Evolutionary conservation across 495 filamentous ascomycete species (phyloP).

Genomic region (Parathielavia hyrcaniae): DNA sequence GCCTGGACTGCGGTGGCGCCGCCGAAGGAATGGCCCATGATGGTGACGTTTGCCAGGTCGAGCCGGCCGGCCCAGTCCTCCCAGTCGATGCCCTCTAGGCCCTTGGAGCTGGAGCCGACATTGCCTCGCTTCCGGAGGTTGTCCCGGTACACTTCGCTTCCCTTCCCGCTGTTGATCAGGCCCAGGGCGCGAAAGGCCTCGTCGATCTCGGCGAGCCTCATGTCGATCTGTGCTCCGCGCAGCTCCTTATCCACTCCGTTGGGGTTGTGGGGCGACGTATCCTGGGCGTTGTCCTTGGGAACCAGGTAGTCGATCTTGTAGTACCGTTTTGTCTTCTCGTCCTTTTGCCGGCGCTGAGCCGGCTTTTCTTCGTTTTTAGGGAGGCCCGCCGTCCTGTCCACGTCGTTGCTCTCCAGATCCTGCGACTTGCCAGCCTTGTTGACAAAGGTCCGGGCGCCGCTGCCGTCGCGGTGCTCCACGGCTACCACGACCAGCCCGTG

Average conservation of each 20-base stretch:
- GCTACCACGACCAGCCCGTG: conserved; percentile 63
- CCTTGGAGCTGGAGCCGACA: conserved; percentile 46
- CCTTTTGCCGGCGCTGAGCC: background rate
- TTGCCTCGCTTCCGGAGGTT: conserved; percentile 48
- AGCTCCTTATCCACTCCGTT: conserved; percentile 34
- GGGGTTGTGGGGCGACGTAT: conserved; percentile 35
- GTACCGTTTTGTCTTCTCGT: conserved; percentile 17
- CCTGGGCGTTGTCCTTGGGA: conserved; percentile 37
- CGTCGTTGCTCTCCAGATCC: conserved; percentile 22
- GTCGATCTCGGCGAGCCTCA: conserved; percentile 58
- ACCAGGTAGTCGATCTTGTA: conserved; percentile 44
- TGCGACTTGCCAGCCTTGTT: conserved; percentile 28
- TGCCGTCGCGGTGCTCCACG: conserved; percentile 63
- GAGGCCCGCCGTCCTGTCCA: conserved; percentile 14
- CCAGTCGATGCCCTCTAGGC: conserved; percentile 35
- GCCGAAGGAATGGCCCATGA: conserved; percentile 62
- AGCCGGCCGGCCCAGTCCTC: conserved; percentile 37
- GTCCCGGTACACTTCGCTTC: conserved; percentile 34
- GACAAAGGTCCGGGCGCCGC: conserved; percentile 55
- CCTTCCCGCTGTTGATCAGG: conserved; percentile 47
- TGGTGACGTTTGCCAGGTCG: conserved; percentile 50
- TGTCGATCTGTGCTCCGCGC: conserved; percentile 54
- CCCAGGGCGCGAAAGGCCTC: conserved; percentile 49
- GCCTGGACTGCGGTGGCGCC: conserved; percentile 58
- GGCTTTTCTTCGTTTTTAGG: conserved; percentile 9